Base-by-base conservation (phyloP, 2,329 filamentous ascomycete genomes). In the Fusarium multiceps region DNA sequence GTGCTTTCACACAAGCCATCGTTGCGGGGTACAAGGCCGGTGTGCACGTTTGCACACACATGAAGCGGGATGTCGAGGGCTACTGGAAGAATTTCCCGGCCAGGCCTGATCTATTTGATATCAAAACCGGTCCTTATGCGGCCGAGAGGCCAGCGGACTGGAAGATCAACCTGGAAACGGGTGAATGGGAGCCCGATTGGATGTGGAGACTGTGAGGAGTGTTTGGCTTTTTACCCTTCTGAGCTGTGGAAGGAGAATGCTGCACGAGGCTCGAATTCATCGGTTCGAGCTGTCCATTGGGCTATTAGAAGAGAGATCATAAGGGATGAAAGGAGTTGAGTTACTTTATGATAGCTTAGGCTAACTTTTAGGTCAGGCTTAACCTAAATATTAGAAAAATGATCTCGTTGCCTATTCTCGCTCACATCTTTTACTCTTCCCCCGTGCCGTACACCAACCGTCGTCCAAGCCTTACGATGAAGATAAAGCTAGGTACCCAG, bases 41-140 rank as follows among this genome's bases (percentile, higher is more conserved):
- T 1, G 68, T 73, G 2, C 51, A 62, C 5, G 59, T 73, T 13
- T 47, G 47, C 4, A 73, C 63, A 4, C 3, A 63, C 7, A 70
- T 57, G 37, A 68, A 73, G 4, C 55, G 34, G 27, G 49, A 63
- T 8, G 54, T 40, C 0, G 62, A 43, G 0, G 56, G 45, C 5
- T 34, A 66, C 13, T 68, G 68, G 71, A 69, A 21, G n/a, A 58
- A 49, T 0, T 73, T 72, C 7, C 66, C 63, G 4, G 57, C 42
- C 13, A 59, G 34, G 4, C 71, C 59, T 6, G 68, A 72, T 12
- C 27, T 18, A 6, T 73, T 57, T n/a, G 63, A 68, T 25, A 7
- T 73, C 9, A 73, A 63, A 28, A 68, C 68, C 3, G 57, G 63
- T 0, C 40, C 42, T 8, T 57, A 23, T 13, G 62, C 34, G 3